A percentile compares a stretch with the other conserved stretches of the same genome.
Evolutionary conservation across 1,139 yeast species (phyloP).

Genomic region (Pneumocystis carinii): DNA sequence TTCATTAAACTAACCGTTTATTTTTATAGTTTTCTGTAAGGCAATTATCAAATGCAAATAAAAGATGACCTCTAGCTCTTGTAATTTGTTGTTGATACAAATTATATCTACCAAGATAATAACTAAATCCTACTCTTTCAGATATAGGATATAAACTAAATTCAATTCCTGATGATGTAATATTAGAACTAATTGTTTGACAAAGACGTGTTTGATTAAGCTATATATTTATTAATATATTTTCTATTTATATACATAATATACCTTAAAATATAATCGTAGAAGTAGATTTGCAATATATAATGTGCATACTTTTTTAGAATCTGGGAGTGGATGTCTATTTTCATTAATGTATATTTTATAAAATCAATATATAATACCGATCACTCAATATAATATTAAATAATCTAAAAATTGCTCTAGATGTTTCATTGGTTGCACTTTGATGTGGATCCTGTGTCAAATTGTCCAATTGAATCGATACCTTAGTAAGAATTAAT

Average conservation of each 20-base stretch:
- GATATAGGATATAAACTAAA: conserved; percentile 34
- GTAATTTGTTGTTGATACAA: conserved; percentile 38
- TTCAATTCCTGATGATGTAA: conserved; percentile 15
- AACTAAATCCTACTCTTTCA: conserved; percentile 52
- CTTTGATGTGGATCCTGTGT: neutral
- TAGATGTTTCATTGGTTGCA: neutral
- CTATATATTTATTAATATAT: neutral
- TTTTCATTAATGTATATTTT: neutral
- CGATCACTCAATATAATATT: neutral
- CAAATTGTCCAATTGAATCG: neutral
- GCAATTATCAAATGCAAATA: conserved; percentile 44
- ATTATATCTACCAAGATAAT: conserved; percentile 51
- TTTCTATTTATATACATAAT: neutral
- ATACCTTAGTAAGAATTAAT: neutral
- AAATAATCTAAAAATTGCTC: neutral
- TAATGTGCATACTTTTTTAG: conserved; percentile 4
- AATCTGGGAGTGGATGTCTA: conserved; percentile 1
- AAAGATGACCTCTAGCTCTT: conserved; percentile 42
- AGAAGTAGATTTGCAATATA: conserved; percentile 10
- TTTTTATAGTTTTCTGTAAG: conserved; percentile 20
- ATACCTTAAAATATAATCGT: conserved; percentile 9
- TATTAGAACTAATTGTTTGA: conserved; percentile 10
- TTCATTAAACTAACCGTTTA: conserved; percentile 3
- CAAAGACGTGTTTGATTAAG: conserved; percentile 11
- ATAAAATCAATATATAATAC: neutral